These are phyloP conservation scores for Orychophragmus violaceus DNA, from an alignment of 345 rosid species.

Conservation along the genomic window DNA sequence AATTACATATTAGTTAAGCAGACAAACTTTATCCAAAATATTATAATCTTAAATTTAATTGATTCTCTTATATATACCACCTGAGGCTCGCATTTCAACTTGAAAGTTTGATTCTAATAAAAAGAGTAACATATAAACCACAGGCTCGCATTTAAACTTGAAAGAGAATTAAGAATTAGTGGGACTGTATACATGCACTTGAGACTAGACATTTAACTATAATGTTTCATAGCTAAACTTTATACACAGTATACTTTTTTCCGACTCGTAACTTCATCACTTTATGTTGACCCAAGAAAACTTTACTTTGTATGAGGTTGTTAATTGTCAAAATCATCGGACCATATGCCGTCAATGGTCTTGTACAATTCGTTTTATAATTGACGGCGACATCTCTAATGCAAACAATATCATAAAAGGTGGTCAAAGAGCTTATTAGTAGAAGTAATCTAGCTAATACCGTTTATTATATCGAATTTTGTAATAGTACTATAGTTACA, in stretches of 20 bases:
- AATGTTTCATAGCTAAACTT: background rate
- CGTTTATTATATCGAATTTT: background rate
- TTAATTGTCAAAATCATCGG: conserved; percentile 1
- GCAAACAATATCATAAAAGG: background rate
- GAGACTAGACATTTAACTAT: background rate
- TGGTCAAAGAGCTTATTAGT: background rate
- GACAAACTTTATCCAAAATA: background rate
- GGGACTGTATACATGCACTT: background rate
- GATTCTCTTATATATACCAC: background rate
- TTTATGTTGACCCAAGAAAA: background rate
- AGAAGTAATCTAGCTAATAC: background rate
- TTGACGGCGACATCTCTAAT: background rate
- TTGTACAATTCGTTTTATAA: background rate
- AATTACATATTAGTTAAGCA: background rate
- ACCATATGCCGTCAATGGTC: background rate
- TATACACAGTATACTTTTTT: background rate
- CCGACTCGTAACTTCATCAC: background rate
- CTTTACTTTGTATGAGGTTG: background rate
- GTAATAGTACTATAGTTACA: background rate
- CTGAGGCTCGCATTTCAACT: background rate
- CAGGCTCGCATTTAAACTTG: background rate
- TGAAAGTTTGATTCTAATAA: background rate
- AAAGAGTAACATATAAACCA: background rate
- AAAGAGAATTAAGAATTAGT: background rate
- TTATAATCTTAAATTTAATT: background rate